Evolutionary conservation across 73 alveolate genomes (phyloP).

Genomic region (Paramecium pentaurelia): DNA sequence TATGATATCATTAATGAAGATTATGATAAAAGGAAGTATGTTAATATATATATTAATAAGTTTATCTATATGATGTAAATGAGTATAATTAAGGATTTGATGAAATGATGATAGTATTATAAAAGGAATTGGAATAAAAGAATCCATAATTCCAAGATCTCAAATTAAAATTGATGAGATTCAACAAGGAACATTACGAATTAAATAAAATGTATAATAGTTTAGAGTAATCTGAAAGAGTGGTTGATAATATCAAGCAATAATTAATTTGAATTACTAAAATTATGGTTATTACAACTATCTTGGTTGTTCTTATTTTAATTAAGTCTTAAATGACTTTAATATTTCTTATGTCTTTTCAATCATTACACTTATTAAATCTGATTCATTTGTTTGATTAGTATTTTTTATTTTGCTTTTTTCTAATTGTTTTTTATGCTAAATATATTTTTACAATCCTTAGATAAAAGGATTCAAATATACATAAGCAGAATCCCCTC

Average conservation of each 20-base stretch:
- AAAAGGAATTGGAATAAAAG: neutral
- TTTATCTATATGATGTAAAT: neutral
- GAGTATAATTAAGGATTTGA: neutral
- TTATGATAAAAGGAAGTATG: neutral
- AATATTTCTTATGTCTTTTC: slow-evolving; percentile 5
- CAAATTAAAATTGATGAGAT: neutral
- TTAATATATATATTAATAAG: neutral
- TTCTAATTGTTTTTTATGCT: neutral
- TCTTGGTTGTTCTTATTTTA: neutral
- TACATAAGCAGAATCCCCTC: neutral
- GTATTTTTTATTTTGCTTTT: neutral
- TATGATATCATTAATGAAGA: neutral
- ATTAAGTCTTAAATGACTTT: neutral
- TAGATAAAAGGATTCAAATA: slow-evolving; percentile 5
- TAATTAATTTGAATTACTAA: slow-evolving; percentile 3
- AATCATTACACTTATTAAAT: neutral
- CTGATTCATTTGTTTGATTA: neutral
- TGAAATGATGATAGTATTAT: neutral
- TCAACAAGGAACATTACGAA: neutral
- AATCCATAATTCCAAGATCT: neutral
- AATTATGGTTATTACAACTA: neutral
- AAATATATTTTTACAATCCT: slow-evolving; percentile 8
- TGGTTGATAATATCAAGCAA: slow-evolving; percentile 11
- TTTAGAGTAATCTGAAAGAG: neutral
- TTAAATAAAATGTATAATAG: neutral